Percentiles rank a stretch among this genome's conserved stretches.
Evolutionary conservation across 179 eudicot species (phyloP).

Genomic region (Beta lomatogona): DNA sequence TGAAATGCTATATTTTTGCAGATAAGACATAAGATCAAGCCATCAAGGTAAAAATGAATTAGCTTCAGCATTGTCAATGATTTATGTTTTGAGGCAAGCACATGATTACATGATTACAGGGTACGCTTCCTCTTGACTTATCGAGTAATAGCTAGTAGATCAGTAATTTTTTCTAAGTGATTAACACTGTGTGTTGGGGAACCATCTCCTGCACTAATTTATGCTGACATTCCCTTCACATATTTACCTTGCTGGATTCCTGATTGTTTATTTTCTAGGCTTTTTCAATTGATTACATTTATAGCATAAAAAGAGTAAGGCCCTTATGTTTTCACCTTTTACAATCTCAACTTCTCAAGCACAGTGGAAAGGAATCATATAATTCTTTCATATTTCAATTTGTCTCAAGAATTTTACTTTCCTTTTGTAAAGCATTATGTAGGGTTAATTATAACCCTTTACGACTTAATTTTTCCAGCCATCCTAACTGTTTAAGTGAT

Average conservation of each 20-base stretch:
- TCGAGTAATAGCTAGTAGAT: slow-evolving; percentile 3
- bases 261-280: slow-evolving; percentile 12
- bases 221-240: slow-evolving; percentile 15
- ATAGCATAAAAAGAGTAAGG: neutral
- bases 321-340: slow-evolving; percentile 14
- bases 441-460: slow-evolving; percentile 34
- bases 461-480: slow-evolving; percentile 19
- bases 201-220: slow-evolving; percentile 22
- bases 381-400: neutral
- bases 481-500: slow-evolving; percentile 3
- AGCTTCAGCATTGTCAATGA: slow-evolving; percentile 24
- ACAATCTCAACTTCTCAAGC: neutral
- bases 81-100: slow-evolving; percentile 24
- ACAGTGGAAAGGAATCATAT: no score
- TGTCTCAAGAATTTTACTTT: slow-evolving; percentile 22
- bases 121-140: slow-evolving; percentile 33
- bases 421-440: slow-evolving; percentile 29
- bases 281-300: neutral
- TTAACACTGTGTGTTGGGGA: slow-evolving; percentile 13
- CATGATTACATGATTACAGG: slow-evolving; percentile 41
- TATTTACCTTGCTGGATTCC: slow-evolving; percentile 21
- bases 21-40: slow-evolving; percentile 30
- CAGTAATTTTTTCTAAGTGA: slow-evolving; percentile 13
- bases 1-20: slow-evolving; percentile 27
- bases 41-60: slow-evolving; percentile 22